Base-by-base conservation (phyloP, 768 basidiomycete genomes). In the Tremella yokohamensis region DNA sequence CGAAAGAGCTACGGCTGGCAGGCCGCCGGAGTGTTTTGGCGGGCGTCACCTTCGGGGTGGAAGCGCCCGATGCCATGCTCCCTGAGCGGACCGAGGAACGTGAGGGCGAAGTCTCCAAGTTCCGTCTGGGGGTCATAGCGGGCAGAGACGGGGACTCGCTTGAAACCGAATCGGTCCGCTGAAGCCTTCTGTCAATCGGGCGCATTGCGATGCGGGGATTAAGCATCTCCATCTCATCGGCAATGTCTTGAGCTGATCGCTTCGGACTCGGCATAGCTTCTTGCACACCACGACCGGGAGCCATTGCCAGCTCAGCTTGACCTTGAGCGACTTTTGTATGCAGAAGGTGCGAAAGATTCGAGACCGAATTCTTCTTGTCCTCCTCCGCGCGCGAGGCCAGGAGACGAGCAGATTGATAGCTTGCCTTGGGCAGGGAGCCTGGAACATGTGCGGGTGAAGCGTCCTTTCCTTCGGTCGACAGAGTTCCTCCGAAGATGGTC, bases 321-420 rank as follows among this genome's bases (percentile, higher is more conserved):
- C 49, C 49, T 50, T 50, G 49, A 45, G 42, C 42, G 42, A 45
- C 42, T 34, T 34, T 34, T 34, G 29, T 34, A 11, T 34, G 29
- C 29, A 34, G 29, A 11, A 34, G 29, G 11, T 34, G 29, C 11
- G 29, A 34, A 11, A 50, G 25, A 18, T 50, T 20, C 16, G 49
- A 50, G 6, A 24, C n/a, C 16, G 51, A 45, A 16, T 45, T 45
- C 22, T 18, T 45, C 42, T 40, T 54, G 25, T 56, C 51, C 15
- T 58, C 60, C 25, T 60, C 54, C 45, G 49, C 52, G 42, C 54
- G 65, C 19, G 54, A 45, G 3, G 68, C 68, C 11, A 69, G 48
- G 1, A 72, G 58, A 34, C 70, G 52, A n/a, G 68, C 68, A 16
- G 67, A 69, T 44, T 72, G 70, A 40, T 69, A 72, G 45, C 67